Percentiles rank a stretch among this genome's conserved stretches.
Conservation (phyloP, 305 asterid species). For the Fraxinus platypoda region DNA sequence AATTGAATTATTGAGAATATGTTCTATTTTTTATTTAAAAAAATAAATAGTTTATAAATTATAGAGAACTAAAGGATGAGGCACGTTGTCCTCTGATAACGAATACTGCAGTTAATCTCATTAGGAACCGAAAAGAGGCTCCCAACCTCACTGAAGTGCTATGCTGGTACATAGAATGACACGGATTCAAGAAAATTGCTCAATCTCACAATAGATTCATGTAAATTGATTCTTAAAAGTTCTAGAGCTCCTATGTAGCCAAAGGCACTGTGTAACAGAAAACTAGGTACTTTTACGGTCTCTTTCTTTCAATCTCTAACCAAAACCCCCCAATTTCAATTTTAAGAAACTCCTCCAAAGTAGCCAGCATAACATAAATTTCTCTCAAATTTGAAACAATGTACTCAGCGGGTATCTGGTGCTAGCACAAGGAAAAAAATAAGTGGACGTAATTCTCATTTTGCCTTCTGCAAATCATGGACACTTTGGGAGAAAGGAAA, state of each 20-base stretch:
- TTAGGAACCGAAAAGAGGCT: neutral
- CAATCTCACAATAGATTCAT: neutral
- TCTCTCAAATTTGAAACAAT: neutral
- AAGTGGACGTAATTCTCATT: neutral
- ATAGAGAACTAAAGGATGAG: neutral
- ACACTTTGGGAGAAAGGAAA: neutral
- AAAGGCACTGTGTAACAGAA: neutral
- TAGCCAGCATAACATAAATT: neutral
- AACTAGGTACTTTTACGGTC: neutral
- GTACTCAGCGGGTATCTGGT: neutral
- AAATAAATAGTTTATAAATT: neutral
- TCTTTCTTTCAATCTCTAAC: neutral
- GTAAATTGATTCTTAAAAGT: neutral
- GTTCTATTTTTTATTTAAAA: neutral
- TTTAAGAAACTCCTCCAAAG: neutral
- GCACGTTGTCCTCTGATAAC: neutral
- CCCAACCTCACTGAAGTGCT: neutral
- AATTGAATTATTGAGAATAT: neutral
- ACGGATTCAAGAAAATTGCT: neutral
- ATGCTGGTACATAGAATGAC: neutral
- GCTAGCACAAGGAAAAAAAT: neutral
- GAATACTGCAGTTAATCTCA: neutral
- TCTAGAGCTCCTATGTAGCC: neutral
- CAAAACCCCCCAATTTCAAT: neutral
- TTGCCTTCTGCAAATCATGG: neutral